phyloP scores from a whole-genome alignment of 2,329 filamentous ascomycete species.

The Akanthomyces lecanii region DNA sequence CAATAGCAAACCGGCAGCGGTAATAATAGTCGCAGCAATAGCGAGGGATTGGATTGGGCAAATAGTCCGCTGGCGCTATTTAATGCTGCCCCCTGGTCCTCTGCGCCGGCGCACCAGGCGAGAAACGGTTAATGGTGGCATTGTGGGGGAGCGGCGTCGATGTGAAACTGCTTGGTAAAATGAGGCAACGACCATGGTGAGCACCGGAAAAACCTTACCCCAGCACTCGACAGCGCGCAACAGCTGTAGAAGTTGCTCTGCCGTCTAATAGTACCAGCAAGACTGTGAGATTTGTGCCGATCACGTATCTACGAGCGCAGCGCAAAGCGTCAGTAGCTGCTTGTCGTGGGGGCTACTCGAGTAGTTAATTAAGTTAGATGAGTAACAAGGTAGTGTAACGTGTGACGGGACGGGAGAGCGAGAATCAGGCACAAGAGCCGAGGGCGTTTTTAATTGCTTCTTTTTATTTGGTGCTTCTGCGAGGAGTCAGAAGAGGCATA shows the following conservation, averaged over 20 bases:
- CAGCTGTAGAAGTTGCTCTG: background rate
- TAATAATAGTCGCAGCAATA: background rate
- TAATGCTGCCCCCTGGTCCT: background rate
- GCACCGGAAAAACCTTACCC: background rate
- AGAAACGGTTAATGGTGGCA: background rate
- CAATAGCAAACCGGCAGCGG: background rate
- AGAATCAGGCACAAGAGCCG: background rate
- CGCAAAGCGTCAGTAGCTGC: too few relatives aligned
- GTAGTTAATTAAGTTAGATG: background rate
- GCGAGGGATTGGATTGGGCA: background rate
- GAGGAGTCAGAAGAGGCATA: too few relatives aligned
- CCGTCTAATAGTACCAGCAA: too few relatives aligned
- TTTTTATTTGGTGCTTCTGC: background rate
- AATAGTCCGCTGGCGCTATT: background rate
- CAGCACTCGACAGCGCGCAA: background rate
- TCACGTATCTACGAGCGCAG: background rate
- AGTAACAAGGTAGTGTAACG: background rate
- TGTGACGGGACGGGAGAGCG: background rate
- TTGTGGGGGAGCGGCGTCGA: conserved; percentile 43
- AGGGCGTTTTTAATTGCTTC: background rate
- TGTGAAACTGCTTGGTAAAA: conserved; percentile 57
- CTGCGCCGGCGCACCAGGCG: background rate
- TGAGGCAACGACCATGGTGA: conserved; percentile 31
- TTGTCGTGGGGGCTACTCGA: background rate
- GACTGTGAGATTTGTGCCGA: background rate